Evolutionary conservation across 108 stramenopile species (phyloP).

Genomic region (Epithemia pelagica): DNA sequence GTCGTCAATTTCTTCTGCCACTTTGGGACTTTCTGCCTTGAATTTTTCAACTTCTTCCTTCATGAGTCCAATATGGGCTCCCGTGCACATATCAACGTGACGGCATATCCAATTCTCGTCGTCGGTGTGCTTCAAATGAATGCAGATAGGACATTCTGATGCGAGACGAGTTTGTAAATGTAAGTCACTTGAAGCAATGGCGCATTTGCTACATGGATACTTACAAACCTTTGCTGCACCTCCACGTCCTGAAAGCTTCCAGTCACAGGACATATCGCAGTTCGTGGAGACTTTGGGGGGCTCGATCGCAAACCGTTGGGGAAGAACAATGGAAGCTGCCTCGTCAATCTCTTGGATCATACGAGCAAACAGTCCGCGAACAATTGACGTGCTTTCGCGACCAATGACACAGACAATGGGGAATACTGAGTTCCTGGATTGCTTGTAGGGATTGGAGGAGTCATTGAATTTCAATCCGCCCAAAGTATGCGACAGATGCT

Average conservation of each 20-base stretch:
- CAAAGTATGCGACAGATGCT: background rate
- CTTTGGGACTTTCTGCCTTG: too few relatives aligned
- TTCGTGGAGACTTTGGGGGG: background rate
- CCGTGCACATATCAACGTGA: background rate
- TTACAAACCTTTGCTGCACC: background rate
- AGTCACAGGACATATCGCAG: background rate
- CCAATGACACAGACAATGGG: background rate
- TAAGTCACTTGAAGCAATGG: background rate
- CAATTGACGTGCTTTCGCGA: background rate
- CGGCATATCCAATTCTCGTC: background rate
- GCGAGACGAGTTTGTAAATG: background rate
- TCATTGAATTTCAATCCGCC: background rate
- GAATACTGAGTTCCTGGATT: background rate
- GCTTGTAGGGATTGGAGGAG: background rate
- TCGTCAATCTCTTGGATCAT: background rate
- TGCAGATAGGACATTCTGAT: background rate
- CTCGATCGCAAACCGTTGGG: background rate
- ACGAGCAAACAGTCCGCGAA: background rate
- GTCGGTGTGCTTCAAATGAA: background rate
- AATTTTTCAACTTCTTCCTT: background rate
- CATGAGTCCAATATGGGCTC: background rate
- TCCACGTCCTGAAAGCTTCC: background rate
- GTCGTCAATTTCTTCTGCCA: too few relatives aligned
- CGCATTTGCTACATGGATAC: background rate
- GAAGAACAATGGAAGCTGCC: background rate